Evolutionary conservation across 345 rosid species (phyloP).

Genomic region (Citrus cavaleriei): DNA sequence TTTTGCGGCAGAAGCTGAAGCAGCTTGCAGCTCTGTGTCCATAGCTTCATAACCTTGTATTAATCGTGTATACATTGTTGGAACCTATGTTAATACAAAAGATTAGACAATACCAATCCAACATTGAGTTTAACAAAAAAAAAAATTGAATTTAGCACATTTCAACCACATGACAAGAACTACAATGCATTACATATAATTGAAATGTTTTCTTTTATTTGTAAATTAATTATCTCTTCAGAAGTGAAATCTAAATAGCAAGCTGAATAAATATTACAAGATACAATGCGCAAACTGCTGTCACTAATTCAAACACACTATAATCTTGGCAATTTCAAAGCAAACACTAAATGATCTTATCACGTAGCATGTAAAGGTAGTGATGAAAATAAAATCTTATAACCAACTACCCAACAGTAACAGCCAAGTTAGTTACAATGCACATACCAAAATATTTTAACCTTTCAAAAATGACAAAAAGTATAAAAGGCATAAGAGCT

Average conservation of each 20-base stretch:
- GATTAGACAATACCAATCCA: neutral
- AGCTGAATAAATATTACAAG: neutral
- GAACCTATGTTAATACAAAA: constrained; percentile 53
- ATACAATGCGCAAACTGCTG: neutral
- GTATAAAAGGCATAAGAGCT: neutral
- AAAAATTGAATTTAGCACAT: neutral
- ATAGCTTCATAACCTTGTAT: constrained; percentile 97
- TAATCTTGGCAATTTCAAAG: neutral
- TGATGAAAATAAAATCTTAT: neutral
- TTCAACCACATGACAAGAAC: neutral
- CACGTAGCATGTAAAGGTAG: neutral
- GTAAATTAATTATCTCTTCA: neutral
- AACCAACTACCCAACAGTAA: neutral
- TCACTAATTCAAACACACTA: neutral
- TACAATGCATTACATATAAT: neutral
- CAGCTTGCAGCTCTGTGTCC: constrained; percentile 64
- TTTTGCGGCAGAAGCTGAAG: constrained; percentile 70
- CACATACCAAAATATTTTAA: neutral
- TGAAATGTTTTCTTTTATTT: neutral
- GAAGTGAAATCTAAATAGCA: neutral
- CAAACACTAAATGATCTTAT: neutral
- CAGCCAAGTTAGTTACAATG: neutral
- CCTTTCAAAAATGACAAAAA: neutral
- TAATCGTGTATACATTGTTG: constrained; percentile 89
- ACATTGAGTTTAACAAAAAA: neutral